Evolutionary conservation across 2,329 filamentous ascomycete genomes (phyloP).

Genomic region (Madurella mycetomatis): DNA sequence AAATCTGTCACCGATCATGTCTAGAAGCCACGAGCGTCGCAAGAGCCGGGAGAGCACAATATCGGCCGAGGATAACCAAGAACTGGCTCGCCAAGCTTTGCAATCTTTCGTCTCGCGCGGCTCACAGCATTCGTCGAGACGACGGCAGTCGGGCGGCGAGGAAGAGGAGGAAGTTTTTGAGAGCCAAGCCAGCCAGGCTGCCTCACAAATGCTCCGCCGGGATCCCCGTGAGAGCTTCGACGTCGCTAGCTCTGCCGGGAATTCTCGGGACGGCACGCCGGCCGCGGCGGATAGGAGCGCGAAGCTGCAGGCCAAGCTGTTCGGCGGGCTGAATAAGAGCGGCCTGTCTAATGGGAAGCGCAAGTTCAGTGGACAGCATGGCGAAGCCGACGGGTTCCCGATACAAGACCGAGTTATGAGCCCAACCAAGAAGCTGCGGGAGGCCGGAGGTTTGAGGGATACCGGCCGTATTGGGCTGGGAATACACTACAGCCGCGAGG

Average conservation of each 20-base stretch:
- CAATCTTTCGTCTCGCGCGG: slow-evolving; percentile 35
- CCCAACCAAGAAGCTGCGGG: slow-evolving; percentile 49
- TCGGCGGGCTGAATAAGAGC: slow-evolving; percentile 42
- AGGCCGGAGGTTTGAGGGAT: slow-evolving; percentile 37
- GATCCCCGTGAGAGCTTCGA: slow-evolving; percentile 52
- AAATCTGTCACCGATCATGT: slow-evolving; percentile 31
- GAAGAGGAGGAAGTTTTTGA: slow-evolving; percentile 62
- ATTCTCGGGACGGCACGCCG: slow-evolving; percentile 42
- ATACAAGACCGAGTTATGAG: slow-evolving; percentile 37
- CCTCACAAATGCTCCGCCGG: slow-evolving; percentile 68
- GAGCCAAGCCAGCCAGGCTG: slow-evolving; percentile 73
- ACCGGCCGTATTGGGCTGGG: slow-evolving; percentile 46
- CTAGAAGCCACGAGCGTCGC: slow-evolving; percentile 43
- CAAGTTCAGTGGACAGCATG: slow-evolving; percentile 40
- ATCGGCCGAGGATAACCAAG: slow-evolving; percentile 60
- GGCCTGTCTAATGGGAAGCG: slow-evolving; percentile 43
- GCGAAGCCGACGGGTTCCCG: slow-evolving; percentile 28
- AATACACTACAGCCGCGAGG: slow-evolving; percentile 43
- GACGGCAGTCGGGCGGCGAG: slow-evolving; percentile 26
- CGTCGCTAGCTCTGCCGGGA: slow-evolving; percentile 39
- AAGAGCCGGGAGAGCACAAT: slow-evolving; percentile 84
- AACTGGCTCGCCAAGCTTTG: slow-evolving; percentile 51
- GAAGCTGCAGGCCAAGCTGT: slow-evolving; percentile 49
- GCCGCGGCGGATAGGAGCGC: slow-evolving; percentile 42
- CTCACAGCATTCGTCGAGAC: slow-evolving; percentile 23